Evolutionary conservation across 2,329 filamentous ascomycete species (phyloP), one percentile per base, ranked within the genome.

Genomic region (Colletotrichum lupini): DNA sequence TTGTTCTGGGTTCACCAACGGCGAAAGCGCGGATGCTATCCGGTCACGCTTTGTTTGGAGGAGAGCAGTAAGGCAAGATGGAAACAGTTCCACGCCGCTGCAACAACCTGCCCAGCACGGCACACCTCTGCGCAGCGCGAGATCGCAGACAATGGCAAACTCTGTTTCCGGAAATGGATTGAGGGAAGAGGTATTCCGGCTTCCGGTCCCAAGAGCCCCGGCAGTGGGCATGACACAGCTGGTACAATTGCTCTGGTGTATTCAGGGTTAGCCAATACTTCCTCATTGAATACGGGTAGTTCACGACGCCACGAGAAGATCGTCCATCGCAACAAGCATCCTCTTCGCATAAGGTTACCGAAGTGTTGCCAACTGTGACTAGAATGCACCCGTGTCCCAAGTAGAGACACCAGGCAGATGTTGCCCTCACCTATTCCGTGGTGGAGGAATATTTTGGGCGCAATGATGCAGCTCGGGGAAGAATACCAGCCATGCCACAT

Each of bases 401-500:
- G 37, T 42, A 42, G 32, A 60, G 66, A 68, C 37, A 26, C 53
- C 55, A 37, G 59, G 32, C 70, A 60, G 37, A 16, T 42, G 42
- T n/a, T 9, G 42, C 42, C 8, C 42, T 49, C 42, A 49, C 19
- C 42, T 49, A 22, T 49, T 3, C 67, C 30, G 56, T 53, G 61
- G 61, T 22, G n/a, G 24, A 71, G 56, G 35, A 49, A 28, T 35
- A 56, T 71, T 66, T n/a, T 61, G 8, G 28, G 32, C 19, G 19
- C 37, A 24, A 30, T 49, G 55, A 59, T 61, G 67, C 67, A 60
- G 37, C 56, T 62, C 49, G 49, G 57, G 69, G 64, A 68, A 64
- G 55, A 57, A 58, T 66, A 56, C 60, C 60, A 65, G 46, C 72
- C 59, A 64, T 59, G 68, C 68, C 73, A 74, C 65, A 74, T 74